Evolutionary conservation across 768 basidiomycete genomes (phyloP), one percentile per base, ranked within the genome.

Genomic region (Amylocystis lapponica): DNA sequence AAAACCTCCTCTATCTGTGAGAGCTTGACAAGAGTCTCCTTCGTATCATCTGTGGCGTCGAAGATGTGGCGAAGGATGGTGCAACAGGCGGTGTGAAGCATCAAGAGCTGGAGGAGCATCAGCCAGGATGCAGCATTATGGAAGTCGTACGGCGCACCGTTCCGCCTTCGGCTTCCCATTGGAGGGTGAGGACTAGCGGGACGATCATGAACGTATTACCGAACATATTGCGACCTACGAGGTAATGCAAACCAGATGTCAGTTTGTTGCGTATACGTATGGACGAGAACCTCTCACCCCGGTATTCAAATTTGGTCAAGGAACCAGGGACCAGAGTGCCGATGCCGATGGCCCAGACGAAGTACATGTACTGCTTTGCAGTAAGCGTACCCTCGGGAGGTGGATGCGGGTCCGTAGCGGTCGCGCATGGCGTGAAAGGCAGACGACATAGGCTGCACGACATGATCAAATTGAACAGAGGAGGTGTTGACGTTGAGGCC

Each of bases 11-110:
- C 53, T 21, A 59, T 44, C 22, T 51, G 52, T 21, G 27, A 41
- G 14, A 61, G 40, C 6, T 45, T 43, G 13, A 37, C 41, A 8
- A 50, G 20, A 6, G 40, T 29, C 11, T 47, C 41, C 1, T 30
- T 9, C 17, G 20, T 35, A 12, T 48, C 40, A 8, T 48, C 48
- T 19, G 53, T 46, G 31, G 27, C 31, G 3, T 47, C 45, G 17
- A 58, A 44, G 20, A 47, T 26, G 27, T 48, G 50, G 44, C 58
- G 58, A 6, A 63, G 36, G 21, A 63, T 36, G 17, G 40, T 31
- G 10, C 45, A 43, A 29, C 60, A 61, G n/a, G n/a, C n/a, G n/a
- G n/a, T n/a, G n/a, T n/a, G n/a, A n/a, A n/a, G n/a, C n/a, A n/a
- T n/a, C n/a, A n/a, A n/a, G n/a, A n/a, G n/a, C n/a, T n/a, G n/a